These are phyloP conservation scores for Smallanthus sonchifolius DNA, from an alignment of 129 eudicot species.

Conservation along the genomic window DNA sequence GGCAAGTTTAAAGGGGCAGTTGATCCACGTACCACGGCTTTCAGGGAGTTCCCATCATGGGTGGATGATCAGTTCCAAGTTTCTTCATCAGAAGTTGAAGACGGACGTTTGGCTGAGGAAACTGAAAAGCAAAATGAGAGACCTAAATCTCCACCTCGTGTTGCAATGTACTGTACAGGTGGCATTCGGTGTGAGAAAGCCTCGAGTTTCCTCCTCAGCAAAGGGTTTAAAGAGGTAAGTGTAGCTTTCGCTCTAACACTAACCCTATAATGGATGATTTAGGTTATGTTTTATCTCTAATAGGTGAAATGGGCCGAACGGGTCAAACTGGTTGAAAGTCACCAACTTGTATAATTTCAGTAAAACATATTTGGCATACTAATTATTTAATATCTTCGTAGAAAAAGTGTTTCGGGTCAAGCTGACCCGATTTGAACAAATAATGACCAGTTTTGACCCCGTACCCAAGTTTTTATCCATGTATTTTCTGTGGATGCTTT, in stretches of 20 bases:
- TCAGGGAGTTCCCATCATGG: slow-evolving; percentile 89
- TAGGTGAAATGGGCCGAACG: not conserved
- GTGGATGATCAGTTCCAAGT: slow-evolving; percentile 61
- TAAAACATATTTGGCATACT: not conserved
- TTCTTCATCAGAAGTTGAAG: slow-evolving; percentile 28
- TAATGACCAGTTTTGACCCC: not conserved
- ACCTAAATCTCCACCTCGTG: slow-evolving; percentile 57
- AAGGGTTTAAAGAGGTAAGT: slow-evolving; percentile 80
- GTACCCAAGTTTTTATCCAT: not conserved
- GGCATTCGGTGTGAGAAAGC: slow-evolving; percentile 95
- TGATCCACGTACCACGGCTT: slow-evolving; percentile 84
- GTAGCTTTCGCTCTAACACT: slow-evolving; percentile 3
- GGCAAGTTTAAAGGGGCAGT: slow-evolving; percentile 92
- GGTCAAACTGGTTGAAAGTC: not conserved
- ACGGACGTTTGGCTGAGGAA: slow-evolving; percentile 23
- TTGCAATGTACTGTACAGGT: slow-evolving; percentile 96
- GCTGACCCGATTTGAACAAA: not conserved
- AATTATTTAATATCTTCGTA: not conserved
- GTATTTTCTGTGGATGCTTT: not conserved
- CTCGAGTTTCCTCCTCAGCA: slow-evolving; percentile 68
- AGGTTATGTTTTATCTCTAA: not conserved
- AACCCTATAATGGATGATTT: not conserved
- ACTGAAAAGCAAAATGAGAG: slow-evolving; percentile 28
- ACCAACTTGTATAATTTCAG: not conserved
- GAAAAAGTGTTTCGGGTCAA: not conserved